phyloP scores from a whole-genome alignment of 345 rosid genomes.

The Sonneratia alba region DNA sequence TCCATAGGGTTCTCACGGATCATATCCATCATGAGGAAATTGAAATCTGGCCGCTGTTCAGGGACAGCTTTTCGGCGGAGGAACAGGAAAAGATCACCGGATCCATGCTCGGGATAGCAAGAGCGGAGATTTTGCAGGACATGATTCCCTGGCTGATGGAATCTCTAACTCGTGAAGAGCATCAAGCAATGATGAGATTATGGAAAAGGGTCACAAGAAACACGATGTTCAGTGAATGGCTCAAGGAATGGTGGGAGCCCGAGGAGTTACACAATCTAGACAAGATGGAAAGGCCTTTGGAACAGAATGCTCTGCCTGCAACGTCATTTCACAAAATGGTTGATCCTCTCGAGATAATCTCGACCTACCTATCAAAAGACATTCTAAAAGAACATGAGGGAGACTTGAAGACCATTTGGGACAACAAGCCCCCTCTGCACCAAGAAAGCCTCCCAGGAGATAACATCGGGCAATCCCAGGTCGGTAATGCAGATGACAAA shows the following conservation, averaged over 20 bases:
- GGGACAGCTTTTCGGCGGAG: constrained; percentile 44
- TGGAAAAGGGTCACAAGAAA: constrained; percentile 58
- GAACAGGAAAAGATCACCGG: constrained; percentile 74
- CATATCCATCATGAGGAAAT: constrained; percentile 63
- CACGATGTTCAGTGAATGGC: constrained; percentile 78
- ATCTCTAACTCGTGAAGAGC: constrained; percentile 52
- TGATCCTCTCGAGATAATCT: constrained; percentile 59
- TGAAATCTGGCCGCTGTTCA: constrained; percentile 63
- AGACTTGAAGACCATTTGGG: background rate
- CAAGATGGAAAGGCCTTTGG: constrained; percentile 14
- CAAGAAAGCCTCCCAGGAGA: background rate
- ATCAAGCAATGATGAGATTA: constrained; percentile 38
- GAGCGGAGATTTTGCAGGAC: constrained; percentile 59
- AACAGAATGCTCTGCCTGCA: constrained; percentile 16
- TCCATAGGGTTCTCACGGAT: constrained; percentile 56
- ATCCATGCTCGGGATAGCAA: constrained; percentile 57
- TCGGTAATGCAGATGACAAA: constrained; percentile 8
- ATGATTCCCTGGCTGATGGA: constrained; percentile 75
- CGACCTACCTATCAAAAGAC: constrained; percentile 41
- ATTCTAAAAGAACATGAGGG: constrained; percentile 20
- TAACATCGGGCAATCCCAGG: background rate
- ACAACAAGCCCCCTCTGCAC: background rate
- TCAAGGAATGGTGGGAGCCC: constrained; percentile 79
- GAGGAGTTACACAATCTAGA: constrained; percentile 15
- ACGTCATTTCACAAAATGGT: constrained; percentile 15